Conservation (phyloP, 2,329 filamentous ascomycete genomes). For the Seiridium unicorne region DNA sequence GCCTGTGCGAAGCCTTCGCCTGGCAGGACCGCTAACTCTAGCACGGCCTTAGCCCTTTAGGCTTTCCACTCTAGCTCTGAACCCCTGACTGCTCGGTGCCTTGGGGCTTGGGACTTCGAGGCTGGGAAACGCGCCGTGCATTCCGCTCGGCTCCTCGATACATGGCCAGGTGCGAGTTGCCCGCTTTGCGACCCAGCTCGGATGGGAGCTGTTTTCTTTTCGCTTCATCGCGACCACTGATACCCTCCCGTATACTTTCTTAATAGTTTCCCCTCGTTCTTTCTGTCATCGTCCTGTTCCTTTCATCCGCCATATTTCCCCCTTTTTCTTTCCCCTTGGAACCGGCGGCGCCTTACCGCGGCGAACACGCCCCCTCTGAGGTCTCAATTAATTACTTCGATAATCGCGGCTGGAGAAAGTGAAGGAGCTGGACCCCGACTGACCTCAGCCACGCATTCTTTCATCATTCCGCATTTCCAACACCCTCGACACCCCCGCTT, state of each 20-base stretch:
- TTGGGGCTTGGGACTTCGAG: background rate
- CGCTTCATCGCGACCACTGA: background rate
- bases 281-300: background rate
- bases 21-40: background rate
- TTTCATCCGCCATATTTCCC: background rate
- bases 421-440: slow-evolving; percentile 7
- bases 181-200: too few relatives aligned
- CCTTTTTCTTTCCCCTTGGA: background rate
- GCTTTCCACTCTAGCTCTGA: background rate
- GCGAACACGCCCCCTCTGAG: background rate
- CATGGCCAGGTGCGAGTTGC: too few relatives aligned
- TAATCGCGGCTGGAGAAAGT: background rate
- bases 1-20: too few relatives aligned
- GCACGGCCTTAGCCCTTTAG: background rate
- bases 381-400: background rate
- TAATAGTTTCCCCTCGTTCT: background rate
- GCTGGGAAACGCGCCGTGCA: too few relatives aligned
- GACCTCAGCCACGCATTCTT: slow-evolving; percentile 1
- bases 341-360: background rate
- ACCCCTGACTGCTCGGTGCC: background rate
- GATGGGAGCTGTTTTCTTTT: background rate
- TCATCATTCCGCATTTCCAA: too few relatives aligned
- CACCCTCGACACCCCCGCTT: too few relatives aligned
- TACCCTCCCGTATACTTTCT: background rate
- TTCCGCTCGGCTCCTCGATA: too few relatives aligned